Percentiles rank a stretch among this genome's conserved stretches.
These are phyloP conservation scores for Sugiyamaella pinicola DNA, from an alignment of 1,139 yeast genomes.

Conservation along the genomic window DNA sequence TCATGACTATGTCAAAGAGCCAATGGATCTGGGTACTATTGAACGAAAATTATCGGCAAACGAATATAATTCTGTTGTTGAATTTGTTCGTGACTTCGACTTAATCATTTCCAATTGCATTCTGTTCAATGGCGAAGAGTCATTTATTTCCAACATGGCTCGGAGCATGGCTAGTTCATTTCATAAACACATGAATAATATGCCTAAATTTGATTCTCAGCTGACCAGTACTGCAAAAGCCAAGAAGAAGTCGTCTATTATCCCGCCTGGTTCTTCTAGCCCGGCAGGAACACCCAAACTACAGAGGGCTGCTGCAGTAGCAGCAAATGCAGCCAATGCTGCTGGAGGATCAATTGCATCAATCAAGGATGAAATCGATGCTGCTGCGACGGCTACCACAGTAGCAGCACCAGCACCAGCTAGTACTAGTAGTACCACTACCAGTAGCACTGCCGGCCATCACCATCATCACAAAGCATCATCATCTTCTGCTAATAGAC, in stretches of 20 bases:
- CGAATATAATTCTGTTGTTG: slow-evolving; percentile 71
- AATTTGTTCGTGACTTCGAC: slow-evolving; percentile 77
- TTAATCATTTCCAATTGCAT: slow-evolving; percentile 82
- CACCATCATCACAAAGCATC: slow-evolving; percentile 27
- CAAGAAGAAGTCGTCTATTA: slow-evolving; percentile 34
- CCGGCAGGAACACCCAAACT: slow-evolving; percentile 36
- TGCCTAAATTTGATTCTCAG: slow-evolving; percentile 78
- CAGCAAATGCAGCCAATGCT: slow-evolving; percentile 29
- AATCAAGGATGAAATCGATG: slow-evolving; percentile 15
- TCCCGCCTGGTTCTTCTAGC: slow-evolving; percentile 30
- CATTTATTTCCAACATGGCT: slow-evolving; percentile 89
- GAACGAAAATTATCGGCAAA: slow-evolving; percentile 72
- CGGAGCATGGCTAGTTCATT: slow-evolving; percentile 86
- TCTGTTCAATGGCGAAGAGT: slow-evolving; percentile 79
- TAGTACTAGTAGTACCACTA: slow-evolving; percentile 16
- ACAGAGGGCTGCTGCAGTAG: slow-evolving; percentile 35
- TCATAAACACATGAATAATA: slow-evolving; percentile 87
- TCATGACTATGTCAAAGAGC: slow-evolving; percentile 77
- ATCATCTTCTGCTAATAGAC: slow-evolving; percentile 19
- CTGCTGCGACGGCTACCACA: neutral
- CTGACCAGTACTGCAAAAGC: slow-evolving; percentile 39
- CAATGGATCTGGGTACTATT: slow-evolving; percentile 93
- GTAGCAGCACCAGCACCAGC: neutral
- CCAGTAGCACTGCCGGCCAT: slow-evolving; percentile 22
- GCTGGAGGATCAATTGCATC: slow-evolving; percentile 7